Conservation (phyloP, 768 basidiomycete species). For the Suillus paluster region DNA sequence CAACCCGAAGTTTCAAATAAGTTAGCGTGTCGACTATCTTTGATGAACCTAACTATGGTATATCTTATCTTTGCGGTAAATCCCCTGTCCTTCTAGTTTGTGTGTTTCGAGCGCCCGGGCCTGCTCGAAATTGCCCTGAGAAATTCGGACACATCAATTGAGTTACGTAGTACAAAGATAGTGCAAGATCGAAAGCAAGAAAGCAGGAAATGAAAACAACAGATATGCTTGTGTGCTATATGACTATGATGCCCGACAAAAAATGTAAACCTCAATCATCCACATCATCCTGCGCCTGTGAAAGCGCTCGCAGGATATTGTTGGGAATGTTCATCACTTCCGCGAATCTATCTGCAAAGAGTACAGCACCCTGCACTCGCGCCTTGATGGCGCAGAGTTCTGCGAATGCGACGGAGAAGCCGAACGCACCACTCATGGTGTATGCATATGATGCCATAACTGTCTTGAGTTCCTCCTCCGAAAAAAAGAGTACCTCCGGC, state of each 20-base stretch:
- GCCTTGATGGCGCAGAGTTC: constrained; percentile 63
- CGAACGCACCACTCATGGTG: constrained; percentile 40
- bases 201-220: neutral
- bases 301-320: constrained; percentile 21
- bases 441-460: constrained; percentile 65
- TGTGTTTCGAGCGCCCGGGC: neutral
- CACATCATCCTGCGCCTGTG: constrained; percentile 13
- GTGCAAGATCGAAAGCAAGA: neutral
- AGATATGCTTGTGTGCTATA: neutral
- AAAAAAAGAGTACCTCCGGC: constrained; percentile 24
- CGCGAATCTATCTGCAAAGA: constrained; percentile 28
- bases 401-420: constrained; percentile 56
- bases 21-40: too few relatives aligned
- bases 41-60: too few relatives aligned
- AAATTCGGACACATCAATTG: neutral
- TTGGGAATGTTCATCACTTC: constrained; percentile 27
- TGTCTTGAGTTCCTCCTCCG: constrained; percentile 39
- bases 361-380: constrained; percentile 28
- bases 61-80: neutral
- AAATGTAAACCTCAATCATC: constrained; percentile 12
- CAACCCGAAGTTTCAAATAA: too few relatives aligned
- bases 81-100: neutral
- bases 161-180: neutral
- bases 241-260: neutral
- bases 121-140: neutral